A percentile compares a stretch with the other conserved stretches of the same genome.
Evolutionary conservation across 352 stramenopile genomes (phyloP).

Genomic region (Phytophthora vignae): DNA sequence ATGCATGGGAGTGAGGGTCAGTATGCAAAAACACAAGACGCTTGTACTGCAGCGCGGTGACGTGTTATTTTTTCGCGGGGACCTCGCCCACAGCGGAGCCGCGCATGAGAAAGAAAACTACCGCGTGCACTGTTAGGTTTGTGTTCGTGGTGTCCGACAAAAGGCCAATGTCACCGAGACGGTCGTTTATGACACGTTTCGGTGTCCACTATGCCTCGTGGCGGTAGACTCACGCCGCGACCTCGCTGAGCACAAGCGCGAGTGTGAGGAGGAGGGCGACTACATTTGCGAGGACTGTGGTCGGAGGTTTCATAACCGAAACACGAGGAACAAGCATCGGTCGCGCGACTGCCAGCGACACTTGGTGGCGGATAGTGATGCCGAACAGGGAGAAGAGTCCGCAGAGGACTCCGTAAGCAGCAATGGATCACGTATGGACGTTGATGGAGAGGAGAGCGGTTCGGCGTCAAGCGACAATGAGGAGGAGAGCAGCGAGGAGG

Average conservation of each 20-base stretch:
- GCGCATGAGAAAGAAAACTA: not conserved
- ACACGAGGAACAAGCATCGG: not conserved
- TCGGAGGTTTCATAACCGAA: not conserved
- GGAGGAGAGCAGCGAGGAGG: not conserved
- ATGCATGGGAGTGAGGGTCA: not conserved
- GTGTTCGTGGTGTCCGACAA: not conserved
- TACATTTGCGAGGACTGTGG: not conserved
- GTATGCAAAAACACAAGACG: not conserved
- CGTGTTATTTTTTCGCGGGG: not conserved
- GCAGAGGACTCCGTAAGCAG: not conserved
- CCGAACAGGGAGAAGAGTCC: not conserved
- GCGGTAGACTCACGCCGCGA: not conserved
- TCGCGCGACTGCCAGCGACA: not conserved
- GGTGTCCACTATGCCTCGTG: not conserved
- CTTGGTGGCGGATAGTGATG: not conserved
- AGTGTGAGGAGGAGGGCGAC: not conserved
- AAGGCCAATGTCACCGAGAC: not conserved
- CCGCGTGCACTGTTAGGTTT: not conserved
- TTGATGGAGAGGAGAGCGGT: not conserved
- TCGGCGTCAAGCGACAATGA: too few species aligned
- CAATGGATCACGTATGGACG: not conserved
- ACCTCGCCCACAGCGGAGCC: not conserved
- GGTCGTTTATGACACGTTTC: not conserved
- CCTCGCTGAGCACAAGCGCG: not conserved
- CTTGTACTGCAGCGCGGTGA: not conserved